Conservation (phyloP, 164 flowering plant species). For the Sextonia rubra region DNA sequence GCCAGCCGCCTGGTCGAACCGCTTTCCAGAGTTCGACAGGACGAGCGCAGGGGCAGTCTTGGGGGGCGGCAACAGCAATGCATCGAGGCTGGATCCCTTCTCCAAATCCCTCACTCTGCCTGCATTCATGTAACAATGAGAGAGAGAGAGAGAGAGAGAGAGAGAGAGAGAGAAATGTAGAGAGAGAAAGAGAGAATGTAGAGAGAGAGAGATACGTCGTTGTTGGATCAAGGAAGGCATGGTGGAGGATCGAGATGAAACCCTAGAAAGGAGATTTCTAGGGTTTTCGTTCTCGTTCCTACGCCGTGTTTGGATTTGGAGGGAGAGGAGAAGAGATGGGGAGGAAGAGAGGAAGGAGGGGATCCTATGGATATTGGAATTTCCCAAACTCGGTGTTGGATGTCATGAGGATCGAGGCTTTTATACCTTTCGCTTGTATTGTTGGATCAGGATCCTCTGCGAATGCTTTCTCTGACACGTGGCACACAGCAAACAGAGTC, state of each 20-base stretch:
- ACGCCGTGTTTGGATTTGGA: too few species aligned
- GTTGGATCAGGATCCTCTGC: too few species aligned
- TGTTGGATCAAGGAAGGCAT: too few species aligned
- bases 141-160: not conserved
- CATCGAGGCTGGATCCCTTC: not conserved
- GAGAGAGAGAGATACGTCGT: not conserved
- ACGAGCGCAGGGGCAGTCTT: slow-evolving; percentile 47
- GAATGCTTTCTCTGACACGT: too few species aligned
- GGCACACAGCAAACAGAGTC: too few species aligned
- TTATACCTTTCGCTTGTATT: not conserved
- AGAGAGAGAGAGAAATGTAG: not conserved
- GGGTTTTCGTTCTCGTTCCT: not conserved
- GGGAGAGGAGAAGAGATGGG: too few species aligned
- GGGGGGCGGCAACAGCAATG: not conserved
- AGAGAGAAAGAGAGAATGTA: not conserved
- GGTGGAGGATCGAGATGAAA: too few species aligned
- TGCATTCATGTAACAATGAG: not conserved
- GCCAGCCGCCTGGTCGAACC: slow-evolving; percentile 56
- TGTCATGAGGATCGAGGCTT: too few species aligned
- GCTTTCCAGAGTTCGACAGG: slow-evolving; percentile 50
- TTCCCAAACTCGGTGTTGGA: not conserved
- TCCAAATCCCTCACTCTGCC: not conserved
- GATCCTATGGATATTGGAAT: too few species aligned
- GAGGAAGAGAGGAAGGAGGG: too few species aligned
- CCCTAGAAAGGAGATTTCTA: not conserved